phyloP scores from a whole-genome alignment of 495 filamentous ascomycete species.

The Daldinia decipiens region DNA sequence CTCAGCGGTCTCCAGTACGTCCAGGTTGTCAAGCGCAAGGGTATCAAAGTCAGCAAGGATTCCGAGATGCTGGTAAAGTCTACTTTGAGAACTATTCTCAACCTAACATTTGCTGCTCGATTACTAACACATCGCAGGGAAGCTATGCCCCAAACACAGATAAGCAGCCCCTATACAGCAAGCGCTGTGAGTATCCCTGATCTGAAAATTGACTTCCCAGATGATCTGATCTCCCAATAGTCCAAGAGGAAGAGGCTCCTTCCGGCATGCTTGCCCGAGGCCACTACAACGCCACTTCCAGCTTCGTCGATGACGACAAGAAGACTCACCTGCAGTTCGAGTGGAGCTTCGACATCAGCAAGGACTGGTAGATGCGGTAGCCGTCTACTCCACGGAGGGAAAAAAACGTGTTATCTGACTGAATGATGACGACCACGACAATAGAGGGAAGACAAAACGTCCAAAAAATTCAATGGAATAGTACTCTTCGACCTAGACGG shows the following conservation, averaged over 20 bases:
- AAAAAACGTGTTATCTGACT: conserved; percentile 2
- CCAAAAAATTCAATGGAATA: conserved; percentile 5
- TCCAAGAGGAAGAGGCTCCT: conserved; percentile 88
- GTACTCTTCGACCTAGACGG: conserved; percentile 8
- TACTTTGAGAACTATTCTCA: neutral
- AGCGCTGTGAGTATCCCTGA: conserved; percentile 76
- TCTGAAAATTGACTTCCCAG: neutral
- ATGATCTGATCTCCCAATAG: conserved; percentile 56
- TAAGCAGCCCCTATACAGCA: conserved; percentile 82
- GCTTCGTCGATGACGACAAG: conserved; percentile 92
- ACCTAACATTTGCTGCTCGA: neutral
- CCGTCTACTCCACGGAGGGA: neutral
- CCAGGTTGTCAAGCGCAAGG: conserved; percentile 89
- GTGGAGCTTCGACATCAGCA: conserved; percentile 94
- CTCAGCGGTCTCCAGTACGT: conserved; percentile 94
- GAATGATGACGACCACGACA: conserved; percentile 5
- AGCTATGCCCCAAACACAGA: conserved; percentile 91
- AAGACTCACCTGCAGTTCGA: conserved; percentile 87
- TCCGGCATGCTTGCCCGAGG: conserved; percentile 88
- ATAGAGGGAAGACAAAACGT: neutral
- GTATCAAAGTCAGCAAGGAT: conserved; percentile 84
- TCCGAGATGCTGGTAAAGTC: conserved; percentile 92
- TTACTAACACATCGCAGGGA: conserved; percentile 59
- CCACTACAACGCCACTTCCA: conserved; percentile 83
- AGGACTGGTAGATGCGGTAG: conserved; percentile 76